phyloP scores from a whole-genome alignment of 192 early-diverging fungal species.

The Ambispora gerdemannii region DNA sequence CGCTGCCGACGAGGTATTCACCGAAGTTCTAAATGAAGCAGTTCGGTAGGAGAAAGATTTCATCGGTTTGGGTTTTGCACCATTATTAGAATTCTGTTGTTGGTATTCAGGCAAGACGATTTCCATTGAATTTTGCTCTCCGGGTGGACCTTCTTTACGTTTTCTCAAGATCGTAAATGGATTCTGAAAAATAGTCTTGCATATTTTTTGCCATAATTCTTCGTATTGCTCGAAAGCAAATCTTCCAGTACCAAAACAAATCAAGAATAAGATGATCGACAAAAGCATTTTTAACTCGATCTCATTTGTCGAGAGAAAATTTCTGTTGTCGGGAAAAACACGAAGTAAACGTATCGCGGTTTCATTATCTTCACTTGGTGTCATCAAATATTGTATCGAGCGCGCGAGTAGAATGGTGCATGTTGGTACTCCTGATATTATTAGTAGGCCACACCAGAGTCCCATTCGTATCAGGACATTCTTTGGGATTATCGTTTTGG shows the following conservation, averaged over 20 bases:
- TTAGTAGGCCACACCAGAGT: constrained; percentile 19
- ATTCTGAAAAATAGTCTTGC: too few relatives aligned
- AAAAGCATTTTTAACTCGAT: constrained; percentile 9
- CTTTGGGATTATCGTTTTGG: neutral
- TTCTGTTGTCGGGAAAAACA: neutral
- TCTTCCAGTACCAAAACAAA: constrained; percentile 26
- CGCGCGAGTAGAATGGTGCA: neutral
- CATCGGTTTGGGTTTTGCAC: too few relatives aligned
- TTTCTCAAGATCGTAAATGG: too few relatives aligned
- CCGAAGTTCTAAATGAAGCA: too few relatives aligned
- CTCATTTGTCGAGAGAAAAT: neutral
- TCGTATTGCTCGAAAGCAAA: constrained; percentile 22
- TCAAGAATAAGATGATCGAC: neutral
- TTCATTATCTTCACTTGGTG: neutral
- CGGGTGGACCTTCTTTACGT: too few relatives aligned
- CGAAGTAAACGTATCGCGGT: neutral
- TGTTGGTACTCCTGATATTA: neutral
- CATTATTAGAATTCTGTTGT: too few relatives aligned
- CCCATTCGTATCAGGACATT: constrained; percentile 24
- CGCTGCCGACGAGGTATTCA: too few relatives aligned
- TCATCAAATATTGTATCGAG: neutral
- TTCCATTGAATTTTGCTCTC: too few relatives aligned
- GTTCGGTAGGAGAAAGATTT: too few relatives aligned
- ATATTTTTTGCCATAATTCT: constrained; percentile 4
- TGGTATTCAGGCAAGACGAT: too few relatives aligned